Evolutionary conservation across 2,329 filamentous ascomycete genomes (phyloP), one percentile per base, ranked within the genome.

Genomic region (Xylariaceae sp.): DNA sequence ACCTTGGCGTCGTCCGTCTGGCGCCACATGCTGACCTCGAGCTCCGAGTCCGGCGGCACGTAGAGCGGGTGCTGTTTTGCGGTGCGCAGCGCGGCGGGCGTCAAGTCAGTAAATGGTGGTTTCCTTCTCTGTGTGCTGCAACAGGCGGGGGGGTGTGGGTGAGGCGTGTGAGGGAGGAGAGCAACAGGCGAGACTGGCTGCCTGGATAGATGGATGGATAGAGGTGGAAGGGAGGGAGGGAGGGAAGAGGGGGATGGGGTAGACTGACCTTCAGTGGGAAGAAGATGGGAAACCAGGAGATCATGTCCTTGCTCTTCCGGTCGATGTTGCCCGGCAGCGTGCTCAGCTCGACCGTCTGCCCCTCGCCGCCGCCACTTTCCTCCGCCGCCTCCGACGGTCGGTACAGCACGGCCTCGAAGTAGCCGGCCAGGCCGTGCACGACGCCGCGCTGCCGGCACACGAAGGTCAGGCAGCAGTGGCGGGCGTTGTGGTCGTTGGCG

Each of bases 211-310:
- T n/a, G n/a, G n/a, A n/a, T 8, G 15, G n/a, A 15, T 26, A 9
- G 4, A 11, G 12, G 11, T 11, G 27, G n/a, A 31, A 4, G 23
- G 30, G 15, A 9, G 29, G 25, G 16, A n/a, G n/a, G n/a, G 5
- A 29, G 22, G 12, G 19, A 23, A 39, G 8, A 21, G 16, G 10
- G 19, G 14, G 30, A 29, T 30, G 7, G 31, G 8, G 8, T 15
- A 24, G 21, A 56, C 74, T 52, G 67, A 89, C 88, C 77, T 92
- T 94, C 11, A 98, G 64, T 0, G 93, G 92, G 55, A 98, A 98
- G 64, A 90, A 95, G 19, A 98, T 96, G 1, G 92, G 92, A 57
- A 98, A 98, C 92, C 92, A 98, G 35, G 86, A 94, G 44, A 95
- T 94, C 93, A 98, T 98, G 50, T 93, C 89, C 54, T 83, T 83